Percentiles rank a stretch among this genome's conserved stretches.
phyloP scores from a whole-genome alignment of 2,329 filamentous ascomycete species.

The Colletotrichum phormii region DNA sequence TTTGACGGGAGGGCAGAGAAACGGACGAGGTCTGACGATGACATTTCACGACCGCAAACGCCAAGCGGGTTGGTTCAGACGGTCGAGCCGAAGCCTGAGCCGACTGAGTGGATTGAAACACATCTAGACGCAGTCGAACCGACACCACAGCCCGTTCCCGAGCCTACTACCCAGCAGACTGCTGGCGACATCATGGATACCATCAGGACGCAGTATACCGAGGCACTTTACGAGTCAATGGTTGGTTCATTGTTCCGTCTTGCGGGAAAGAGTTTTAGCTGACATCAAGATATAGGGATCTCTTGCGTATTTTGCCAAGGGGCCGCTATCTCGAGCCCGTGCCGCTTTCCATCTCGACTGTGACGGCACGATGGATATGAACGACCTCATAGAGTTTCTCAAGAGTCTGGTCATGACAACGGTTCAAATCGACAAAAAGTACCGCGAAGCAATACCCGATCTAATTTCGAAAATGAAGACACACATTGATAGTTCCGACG shows the following conservation, averaged over 20 bases:
- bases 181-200: constrained; percentile 67
- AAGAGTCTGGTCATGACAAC: constrained; percentile 75
- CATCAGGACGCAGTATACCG: constrained; percentile 68
- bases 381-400: constrained; percentile 76
- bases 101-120: constrained; percentile 24
- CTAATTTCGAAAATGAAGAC: constrained; percentile 69
- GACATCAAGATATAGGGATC: constrained; percentile 66
- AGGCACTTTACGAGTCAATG: constrained; percentile 72
- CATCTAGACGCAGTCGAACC: constrained; percentile 37
- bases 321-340: constrained; percentile 79
- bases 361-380: constrained; percentile 69
- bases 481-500: constrained; percentile 66
- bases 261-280: constrained; percentile 41
- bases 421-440: constrained; percentile 81
- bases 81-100: constrained; percentile 16
- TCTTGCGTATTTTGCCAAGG: constrained; percentile 86
- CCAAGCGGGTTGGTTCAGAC: constrained; percentile 57
- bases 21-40: constrained; percentile 31
- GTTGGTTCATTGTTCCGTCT: constrained; percentile 49
- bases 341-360: constrained; percentile 75
- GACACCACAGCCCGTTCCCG: constrained; percentile 34
- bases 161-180: constrained; percentile 50
- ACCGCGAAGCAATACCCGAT: constrained; percentile 75
- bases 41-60: constrained; percentile 84
- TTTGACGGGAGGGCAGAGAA: constrained; percentile 42